Conservation (phyloP, 1,139 yeast species). For the Insectozyma bohioensis region DNA sequence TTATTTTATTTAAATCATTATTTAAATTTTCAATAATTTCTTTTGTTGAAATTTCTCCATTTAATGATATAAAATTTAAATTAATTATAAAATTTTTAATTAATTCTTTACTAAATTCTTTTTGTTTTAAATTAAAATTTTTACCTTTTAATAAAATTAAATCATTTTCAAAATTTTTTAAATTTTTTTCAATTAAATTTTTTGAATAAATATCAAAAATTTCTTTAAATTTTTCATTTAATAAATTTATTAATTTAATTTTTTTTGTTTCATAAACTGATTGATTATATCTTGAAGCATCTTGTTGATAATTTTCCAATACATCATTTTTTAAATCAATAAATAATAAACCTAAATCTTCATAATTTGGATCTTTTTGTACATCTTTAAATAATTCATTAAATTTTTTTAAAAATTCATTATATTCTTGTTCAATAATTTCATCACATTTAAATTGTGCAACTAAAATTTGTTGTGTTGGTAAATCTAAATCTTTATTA, state of each 20-base stretch:
- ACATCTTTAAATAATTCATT: constrained; percentile 18
- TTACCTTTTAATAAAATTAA: constrained; percentile 22
- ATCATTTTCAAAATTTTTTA: constrained; percentile 18
- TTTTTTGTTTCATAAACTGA: constrained; percentile 67
- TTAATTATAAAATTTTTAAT: constrained; percentile 14
- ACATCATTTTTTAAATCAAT: constrained; percentile 42
- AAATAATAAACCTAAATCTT: constrained; percentile 42
- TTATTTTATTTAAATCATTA: constrained; percentile 22
- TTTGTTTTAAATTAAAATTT: constrained; percentile 20
- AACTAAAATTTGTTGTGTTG: constrained; percentile 93
- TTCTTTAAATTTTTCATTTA: constrained; percentile 43
- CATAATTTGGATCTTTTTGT: constrained; percentile 26
- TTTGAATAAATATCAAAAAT: constrained; percentile 39
- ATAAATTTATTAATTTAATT: constrained; percentile 41
- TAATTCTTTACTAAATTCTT: constrained; percentile 17
- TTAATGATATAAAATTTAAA: constrained; percentile 22
- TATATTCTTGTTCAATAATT: constrained; percentile 55
- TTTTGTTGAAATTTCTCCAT: constrained; percentile 21
- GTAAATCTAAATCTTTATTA: constrained; percentile 91
- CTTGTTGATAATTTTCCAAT: constrained; percentile 56
- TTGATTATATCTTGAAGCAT: constrained; percentile 71
- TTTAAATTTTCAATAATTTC: constrained; percentile 18
- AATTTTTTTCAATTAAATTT: constrained; percentile 18
- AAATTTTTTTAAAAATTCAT: constrained; percentile 43
- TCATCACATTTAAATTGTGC: constrained; percentile 96